These are phyloP conservation scores for Leishmania tropica DNA, from an alignment of 208 protist species.

Conservation along the genomic window DNA sequence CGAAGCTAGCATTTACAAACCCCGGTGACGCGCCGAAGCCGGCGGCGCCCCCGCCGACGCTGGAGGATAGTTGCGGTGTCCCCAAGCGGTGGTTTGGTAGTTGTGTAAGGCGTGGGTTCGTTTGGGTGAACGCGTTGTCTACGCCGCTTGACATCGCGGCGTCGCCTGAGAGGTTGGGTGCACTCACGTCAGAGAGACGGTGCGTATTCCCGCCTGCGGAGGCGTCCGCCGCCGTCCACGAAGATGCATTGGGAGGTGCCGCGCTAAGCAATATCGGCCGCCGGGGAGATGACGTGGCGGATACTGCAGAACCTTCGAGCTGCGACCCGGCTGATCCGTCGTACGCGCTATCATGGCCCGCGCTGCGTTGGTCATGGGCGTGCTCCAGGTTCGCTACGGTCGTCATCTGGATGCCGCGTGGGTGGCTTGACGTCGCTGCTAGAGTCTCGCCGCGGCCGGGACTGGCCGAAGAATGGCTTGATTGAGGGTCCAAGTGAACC, in stretches of 20 bases:
- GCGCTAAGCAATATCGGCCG: background rate
- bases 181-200: background rate
- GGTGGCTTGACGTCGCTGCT: background rate
- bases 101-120: background rate
- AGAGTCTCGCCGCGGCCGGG: background rate
- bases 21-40: conserved; percentile 13
- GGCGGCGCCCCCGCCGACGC: background rate
- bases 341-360: background rate
- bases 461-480: background rate
- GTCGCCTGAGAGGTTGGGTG: background rate
- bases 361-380: background rate
- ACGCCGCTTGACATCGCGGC: background rate
- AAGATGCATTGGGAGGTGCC: background rate
- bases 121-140: conserved; percentile 1
- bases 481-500: background rate
- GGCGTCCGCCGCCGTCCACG: background rate
- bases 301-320: background rate
- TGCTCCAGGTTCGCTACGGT: background rate
- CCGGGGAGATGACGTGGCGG: background rate
- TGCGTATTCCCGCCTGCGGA: background rate
- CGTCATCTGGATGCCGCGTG: background rate
- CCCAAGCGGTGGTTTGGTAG: conserved; percentile 15
- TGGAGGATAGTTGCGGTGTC: conserved; percentile 26
- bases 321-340: background rate
- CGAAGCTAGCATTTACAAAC: conserved; percentile 21